Conservation (phyloP, 441 rosid genomes). For the Mallotus repandus region DNA sequence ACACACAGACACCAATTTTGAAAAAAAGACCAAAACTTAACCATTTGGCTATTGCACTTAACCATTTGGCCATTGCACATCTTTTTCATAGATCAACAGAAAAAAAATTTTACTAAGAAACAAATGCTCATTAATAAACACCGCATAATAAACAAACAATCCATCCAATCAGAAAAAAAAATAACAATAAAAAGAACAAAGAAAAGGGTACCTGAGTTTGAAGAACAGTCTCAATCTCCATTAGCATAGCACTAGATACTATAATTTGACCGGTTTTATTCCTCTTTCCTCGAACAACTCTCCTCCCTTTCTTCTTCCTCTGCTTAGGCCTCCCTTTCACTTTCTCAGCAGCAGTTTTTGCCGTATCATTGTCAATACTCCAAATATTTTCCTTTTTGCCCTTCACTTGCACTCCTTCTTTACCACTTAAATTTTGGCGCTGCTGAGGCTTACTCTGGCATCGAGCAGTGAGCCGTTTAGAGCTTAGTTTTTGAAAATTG, state of each 20-base stretch:
- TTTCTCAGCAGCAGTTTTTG: conserved; percentile 27
- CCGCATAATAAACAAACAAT: no score
- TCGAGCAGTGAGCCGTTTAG: neutral
- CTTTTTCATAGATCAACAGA: no score
- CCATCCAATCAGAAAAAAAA: no score
- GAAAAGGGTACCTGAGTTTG: conserved; percentile 64
- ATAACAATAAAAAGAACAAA: no score
- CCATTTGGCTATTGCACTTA: no score
- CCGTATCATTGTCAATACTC: conserved; percentile 76
- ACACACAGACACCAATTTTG: no score
- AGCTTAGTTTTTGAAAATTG: conserved; percentile 18
- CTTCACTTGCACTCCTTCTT: conserved; percentile 36
- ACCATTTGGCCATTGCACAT: no score
- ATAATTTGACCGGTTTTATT: conserved; percentile 34
- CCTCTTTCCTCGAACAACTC: conserved; percentile 40
- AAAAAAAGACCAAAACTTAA: no score
- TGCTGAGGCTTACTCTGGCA: conserved; percentile 29
- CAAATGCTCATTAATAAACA: no score
- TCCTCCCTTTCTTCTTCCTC: conserved; percentile 45
- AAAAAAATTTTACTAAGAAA: no score
- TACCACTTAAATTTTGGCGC: conserved; percentile 16
- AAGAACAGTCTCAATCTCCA: conserved; percentile 76
- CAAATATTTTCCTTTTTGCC: conserved; percentile 68
- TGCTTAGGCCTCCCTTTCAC: conserved; percentile 38
- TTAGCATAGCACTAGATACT: conserved; percentile 68